These are phyloP conservation scores for Phytopythium mirpurense DNA, from an alignment of 352 stramenopile species.

Conservation along the genomic window DNA sequence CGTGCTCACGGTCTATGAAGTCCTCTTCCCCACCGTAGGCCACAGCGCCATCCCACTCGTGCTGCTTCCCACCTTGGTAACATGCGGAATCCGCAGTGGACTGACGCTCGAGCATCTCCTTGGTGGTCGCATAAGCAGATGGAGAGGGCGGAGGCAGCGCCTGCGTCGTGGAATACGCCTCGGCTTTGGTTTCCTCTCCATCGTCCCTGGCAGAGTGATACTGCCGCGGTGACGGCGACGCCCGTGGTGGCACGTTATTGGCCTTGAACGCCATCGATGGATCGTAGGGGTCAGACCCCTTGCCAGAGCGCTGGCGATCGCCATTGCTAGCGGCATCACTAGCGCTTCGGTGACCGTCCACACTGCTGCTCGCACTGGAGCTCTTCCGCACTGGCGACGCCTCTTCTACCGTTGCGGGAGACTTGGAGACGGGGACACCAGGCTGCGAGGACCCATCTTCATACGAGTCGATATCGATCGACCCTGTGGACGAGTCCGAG, in stretches of 20 bases:
- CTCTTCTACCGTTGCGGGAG: not conserved
- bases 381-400: not conserved
- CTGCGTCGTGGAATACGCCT: conserved; percentile 38
- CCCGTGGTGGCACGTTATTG: not conserved
- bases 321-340: not conserved
- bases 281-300: not conserved
- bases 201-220: conserved; percentile 19
- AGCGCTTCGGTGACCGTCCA: not conserved
- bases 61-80: not conserved
- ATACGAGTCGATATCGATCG: conserved; percentile 72
- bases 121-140: conserved; percentile 30
- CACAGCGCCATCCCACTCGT: not conserved
- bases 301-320: not conserved
- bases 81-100: conserved; percentile 13
- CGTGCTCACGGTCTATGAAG: conserved; percentile 11
- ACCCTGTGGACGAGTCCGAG: conserved; percentile 58
- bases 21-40: conserved; percentile 8
- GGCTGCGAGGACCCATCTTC: not conserved
- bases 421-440: not conserved
- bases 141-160: conserved; percentile 36
- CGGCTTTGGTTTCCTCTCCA: conserved; percentile 48
- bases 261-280: not conserved
- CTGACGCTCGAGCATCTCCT: conserved; percentile 28
- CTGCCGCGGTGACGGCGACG: not conserved
- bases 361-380: not conserved